Conservation (phyloP, 495 filamentous ascomycete genomes). For the Geoglossum glabrum region DNA sequence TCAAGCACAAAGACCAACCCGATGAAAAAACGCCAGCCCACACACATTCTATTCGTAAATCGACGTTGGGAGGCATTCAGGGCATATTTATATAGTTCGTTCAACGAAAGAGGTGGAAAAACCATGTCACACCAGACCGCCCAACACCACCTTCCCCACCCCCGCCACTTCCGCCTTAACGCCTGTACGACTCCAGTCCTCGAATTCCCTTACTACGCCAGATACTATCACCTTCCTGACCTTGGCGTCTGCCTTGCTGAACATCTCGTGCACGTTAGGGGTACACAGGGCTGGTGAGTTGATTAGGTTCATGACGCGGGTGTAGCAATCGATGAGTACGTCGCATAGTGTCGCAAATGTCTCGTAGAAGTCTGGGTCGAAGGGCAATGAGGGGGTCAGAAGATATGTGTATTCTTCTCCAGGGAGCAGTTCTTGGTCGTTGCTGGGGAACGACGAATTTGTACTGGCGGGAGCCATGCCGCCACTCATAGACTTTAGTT, state of each 20-base stretch:
- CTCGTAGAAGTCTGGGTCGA: constrained; percentile 94
- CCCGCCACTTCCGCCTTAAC: constrained; percentile 64
- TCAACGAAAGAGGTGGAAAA: neutral
- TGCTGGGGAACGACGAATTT: constrained; percentile 7
- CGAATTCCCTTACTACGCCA: constrained; percentile 77
- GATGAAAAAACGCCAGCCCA: neutral
- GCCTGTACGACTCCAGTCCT: constrained; percentile 55
- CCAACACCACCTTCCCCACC: constrained; percentile 73
- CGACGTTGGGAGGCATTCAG: neutral
- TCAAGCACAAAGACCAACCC: neutral
- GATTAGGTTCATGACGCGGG: constrained; percentile 50
- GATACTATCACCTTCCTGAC: constrained; percentile 73
- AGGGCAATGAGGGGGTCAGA: constrained; percentile 77
- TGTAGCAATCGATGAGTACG: constrained; percentile 83
- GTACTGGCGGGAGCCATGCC: neutral
- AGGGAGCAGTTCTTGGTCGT: constrained; percentile 11
- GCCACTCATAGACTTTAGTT: constrained; percentile 24
- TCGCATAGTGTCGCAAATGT: constrained; percentile 96
- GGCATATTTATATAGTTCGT: neutral
- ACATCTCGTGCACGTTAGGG: constrained; percentile 50
- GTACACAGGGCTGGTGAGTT: constrained; percentile 42
- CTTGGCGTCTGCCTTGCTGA: constrained; percentile 71
- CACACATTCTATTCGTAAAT: neutral
- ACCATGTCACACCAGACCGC: constrained; percentile 16
- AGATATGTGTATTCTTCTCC: constrained; percentile 78